These are phyloP conservation scores for Fallopia convolvulus DNA, from an alignment of 148 eudicot species.

Conservation along the genomic window DNA sequence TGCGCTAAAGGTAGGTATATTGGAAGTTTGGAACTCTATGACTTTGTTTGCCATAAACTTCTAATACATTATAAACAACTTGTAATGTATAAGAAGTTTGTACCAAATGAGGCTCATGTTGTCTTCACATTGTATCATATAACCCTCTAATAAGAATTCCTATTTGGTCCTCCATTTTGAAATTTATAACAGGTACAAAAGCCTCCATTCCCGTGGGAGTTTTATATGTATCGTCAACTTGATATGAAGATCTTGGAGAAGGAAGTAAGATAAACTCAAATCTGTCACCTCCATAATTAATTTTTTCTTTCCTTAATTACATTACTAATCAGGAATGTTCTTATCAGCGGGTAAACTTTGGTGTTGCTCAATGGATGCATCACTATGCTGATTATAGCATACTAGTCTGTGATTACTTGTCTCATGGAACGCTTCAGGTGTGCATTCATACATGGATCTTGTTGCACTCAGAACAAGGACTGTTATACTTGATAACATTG, in stretches of 20 bases:
- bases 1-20: slow-evolving; percentile 95
- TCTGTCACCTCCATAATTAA: neutral
- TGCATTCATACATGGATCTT: slow-evolving; percentile 12
- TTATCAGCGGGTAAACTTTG: slow-evolving; percentile 70
- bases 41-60: neutral
- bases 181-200: slow-evolving; percentile 61
- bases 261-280: slow-evolving; percentile 39
- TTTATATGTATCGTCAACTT: slow-evolving; percentile 91
- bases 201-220: slow-evolving; percentile 95
- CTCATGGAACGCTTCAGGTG: slow-evolving; percentile 93
- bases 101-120: neutral
- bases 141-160: neutral
- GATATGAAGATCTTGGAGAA: slow-evolving; percentile 54
- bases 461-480: slow-evolving; percentile 6
- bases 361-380: slow-evolving; percentile 72
- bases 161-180: slow-evolving; percentile 12
- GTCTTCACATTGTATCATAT: neutral
- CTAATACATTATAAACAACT: neutral
- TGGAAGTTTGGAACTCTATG: neutral
- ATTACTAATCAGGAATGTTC: slow-evolving; percentile 15
- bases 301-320: slow-evolving; percentile 1
- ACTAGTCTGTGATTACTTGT: slow-evolving; percentile 71
- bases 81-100: neutral
- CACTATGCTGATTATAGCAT: slow-evolving; percentile 83
- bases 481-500: slow-evolving; percentile 3